A percentile compares a stretch with the other conserved stretches of the same genome.
phyloP scores from a whole-genome alignment of 345 rosid genomes.

The Salix purpurea region DNA sequence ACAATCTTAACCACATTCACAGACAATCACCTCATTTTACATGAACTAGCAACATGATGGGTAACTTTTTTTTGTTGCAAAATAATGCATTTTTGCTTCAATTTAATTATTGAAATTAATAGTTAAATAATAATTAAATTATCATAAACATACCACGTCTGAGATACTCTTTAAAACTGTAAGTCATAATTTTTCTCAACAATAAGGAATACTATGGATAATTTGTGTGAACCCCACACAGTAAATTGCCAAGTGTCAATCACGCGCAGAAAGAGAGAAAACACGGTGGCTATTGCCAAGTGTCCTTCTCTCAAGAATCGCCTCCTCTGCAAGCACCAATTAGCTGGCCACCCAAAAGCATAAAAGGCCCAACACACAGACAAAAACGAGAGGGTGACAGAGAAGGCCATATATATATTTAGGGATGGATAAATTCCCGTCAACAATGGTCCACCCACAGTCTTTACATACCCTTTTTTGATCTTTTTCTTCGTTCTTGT shows the following conservation, averaged over 20 bases:
- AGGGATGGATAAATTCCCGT: not conserved
- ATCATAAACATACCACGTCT: too few species aligned
- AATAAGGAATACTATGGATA: not conserved
- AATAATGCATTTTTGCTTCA: not conserved
- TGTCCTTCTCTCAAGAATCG: slow-evolving; percentile 3
- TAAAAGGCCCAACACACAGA: not conserved
- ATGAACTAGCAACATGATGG: not conserved
- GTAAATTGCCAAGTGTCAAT: not conserved
- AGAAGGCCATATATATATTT: not conserved
- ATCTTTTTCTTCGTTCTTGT: not conserved
- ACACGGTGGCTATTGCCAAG: not conserved
- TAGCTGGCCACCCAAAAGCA: not conserved
- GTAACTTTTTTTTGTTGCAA: accelerated
- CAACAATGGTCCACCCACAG: not conserved
- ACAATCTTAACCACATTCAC: too few species aligned
- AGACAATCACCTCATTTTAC: not conserved
- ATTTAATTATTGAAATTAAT: too few species aligned
- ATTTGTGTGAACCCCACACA: not conserved
- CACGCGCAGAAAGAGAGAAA: not conserved
- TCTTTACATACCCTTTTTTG: not conserved
- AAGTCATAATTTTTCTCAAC: too few species aligned
- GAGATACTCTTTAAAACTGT: too few species aligned
- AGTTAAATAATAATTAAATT: too few species aligned
- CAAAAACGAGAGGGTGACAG: not conserved
- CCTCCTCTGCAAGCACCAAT: not conserved